Evolutionary conservation across 257 asterid genomes (phyloP), one percentile per base, ranked within the genome.

Genomic region (Solanum sitiens): DNA sequence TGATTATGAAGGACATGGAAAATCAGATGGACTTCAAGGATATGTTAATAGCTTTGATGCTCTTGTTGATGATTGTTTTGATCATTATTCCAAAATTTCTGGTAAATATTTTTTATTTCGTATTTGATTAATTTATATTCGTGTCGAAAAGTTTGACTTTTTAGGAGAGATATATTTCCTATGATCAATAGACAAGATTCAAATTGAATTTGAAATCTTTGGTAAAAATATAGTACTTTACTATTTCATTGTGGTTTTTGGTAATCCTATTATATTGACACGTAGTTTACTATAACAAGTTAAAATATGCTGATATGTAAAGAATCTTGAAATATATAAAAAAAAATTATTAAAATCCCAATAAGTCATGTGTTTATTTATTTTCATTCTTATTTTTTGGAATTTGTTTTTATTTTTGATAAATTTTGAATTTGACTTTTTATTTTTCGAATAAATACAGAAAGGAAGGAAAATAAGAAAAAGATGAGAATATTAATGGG

Each of bases 1-100:
- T 30, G 98, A 94, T 47, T 94, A 92, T 53, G 93, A 91, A 88
- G 96, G 98, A 4, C 96, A 93, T 90, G 98, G 98, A 72, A 93
- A 93, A 90, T 94, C 96, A 71, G 91, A 92, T 33, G 98, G 98
- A 40, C 92, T 93, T 35, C 86, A 77, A 39, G 90, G 93, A 47
- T 92, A 86, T 83, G 85, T 94, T 20, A 90, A 90, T 50, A 86
- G 85, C 84, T 93, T 94, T 84, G 93, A 93, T 56, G 84, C 85
- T 93, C 92, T 94, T 71, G 94, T 93, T 18, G 25, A 85, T 16
- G 95, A 94, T 40, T 90, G 93, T 79, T 93, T 93, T 39, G 84
- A 91, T 25, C 94, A 93, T 87, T 94, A 89, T 93, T 89, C 94
- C 40, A 63, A 27, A 42, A 74, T 94, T 76, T 90, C 85, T 67